These are phyloP conservation scores for Phytophthora vignae DNA, from an alignment of 352 stramenopile genomes.

Conservation along the genomic window DNA sequence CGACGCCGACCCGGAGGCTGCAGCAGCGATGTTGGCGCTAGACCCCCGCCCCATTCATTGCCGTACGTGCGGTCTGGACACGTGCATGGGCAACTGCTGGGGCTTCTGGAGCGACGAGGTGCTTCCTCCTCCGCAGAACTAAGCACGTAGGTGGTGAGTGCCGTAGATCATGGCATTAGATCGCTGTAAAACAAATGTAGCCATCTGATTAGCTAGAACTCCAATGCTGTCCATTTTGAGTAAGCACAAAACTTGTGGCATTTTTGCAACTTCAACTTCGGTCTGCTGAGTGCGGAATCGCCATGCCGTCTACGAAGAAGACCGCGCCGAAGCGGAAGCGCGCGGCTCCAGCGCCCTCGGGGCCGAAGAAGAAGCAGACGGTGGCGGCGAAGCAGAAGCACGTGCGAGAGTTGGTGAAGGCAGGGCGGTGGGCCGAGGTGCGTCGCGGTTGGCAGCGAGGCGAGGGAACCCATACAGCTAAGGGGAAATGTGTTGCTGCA, in stretches of 20 bases:
- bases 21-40: slow-evolving; percentile 38
- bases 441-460: not conserved
- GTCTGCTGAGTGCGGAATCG: slow-evolving; percentile 33
- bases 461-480: not conserved
- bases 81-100: slow-evolving; percentile 77
- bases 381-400: slow-evolving; percentile 79
- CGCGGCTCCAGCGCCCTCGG: not conserved
- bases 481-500: slow-evolving; percentile 24
- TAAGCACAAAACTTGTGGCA: not conserved
- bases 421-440: slow-evolving; percentile 61
- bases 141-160: not conserved
- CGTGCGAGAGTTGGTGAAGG: slow-evolving; percentile 72
- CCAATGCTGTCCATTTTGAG: slow-evolving; percentile 21
- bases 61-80: slow-evolving; percentile 60
- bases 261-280: slow-evolving; percentile 19
- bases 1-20: slow-evolving; percentile 47
- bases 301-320: slow-evolving; percentile 29
- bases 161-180: too few species aligned
- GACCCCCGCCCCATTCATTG: slow-evolving; percentile 66
- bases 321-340: slow-evolving; percentile 24
- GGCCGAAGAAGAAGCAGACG: slow-evolving; percentile 37
- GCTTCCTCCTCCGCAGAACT: slow-evolving; percentile 31
- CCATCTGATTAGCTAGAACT: not conserved
- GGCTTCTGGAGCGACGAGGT: slow-evolving; percentile 77
- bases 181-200: not conserved